Percentiles rank a stretch among this genome's conserved stretches.
Evolutionary conservation across 2,329 filamentous ascomycete species (phyloP).

Genomic region (Alternaria sp.): DNA sequence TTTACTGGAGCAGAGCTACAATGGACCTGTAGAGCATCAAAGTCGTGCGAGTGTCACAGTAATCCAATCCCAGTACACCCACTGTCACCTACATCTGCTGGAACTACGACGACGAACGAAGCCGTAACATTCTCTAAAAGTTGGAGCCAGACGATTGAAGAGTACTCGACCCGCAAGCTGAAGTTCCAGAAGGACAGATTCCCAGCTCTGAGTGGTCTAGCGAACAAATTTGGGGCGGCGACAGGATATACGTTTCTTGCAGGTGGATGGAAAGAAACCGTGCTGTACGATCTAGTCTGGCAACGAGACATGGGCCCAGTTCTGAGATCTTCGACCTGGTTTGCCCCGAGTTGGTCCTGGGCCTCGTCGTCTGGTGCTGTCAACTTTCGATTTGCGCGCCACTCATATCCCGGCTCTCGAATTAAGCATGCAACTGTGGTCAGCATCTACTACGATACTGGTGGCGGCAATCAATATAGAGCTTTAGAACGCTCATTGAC

Average conservation of each 20-base stretch:
- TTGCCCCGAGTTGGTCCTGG: neutral
- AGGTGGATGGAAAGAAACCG: neutral
- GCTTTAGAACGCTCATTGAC: too few species aligned
- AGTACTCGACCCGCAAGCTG: neutral
- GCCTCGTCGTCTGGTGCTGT: neutral
- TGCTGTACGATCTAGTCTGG: neutral
- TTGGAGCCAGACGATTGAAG: neutral
- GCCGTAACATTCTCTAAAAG: too few species aligned
- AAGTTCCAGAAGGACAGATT: neutral
- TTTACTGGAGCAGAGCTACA: constrained; percentile 6
- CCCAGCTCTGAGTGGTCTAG: neutral
- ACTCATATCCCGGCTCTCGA: too few species aligned
- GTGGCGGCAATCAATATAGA: too few species aligned
- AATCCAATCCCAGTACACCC: neutral
- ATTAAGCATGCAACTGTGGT: too few species aligned
- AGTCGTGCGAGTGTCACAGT: constrained; percentile 3
- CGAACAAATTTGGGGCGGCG: neutral
- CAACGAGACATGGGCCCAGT: neutral
- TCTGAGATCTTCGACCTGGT: neutral
- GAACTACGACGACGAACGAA: too few species aligned
- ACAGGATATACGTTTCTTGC: neutral
- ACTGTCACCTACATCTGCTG: neutral
- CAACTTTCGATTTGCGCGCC: too few species aligned
- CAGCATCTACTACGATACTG: too few species aligned
- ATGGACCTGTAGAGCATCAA: constrained; percentile 1